Evolutionary conservation across 805 yeast species (phyloP), one percentile per base, ranked within the genome.

Genomic region (Kodamaea leandrae): DNA sequence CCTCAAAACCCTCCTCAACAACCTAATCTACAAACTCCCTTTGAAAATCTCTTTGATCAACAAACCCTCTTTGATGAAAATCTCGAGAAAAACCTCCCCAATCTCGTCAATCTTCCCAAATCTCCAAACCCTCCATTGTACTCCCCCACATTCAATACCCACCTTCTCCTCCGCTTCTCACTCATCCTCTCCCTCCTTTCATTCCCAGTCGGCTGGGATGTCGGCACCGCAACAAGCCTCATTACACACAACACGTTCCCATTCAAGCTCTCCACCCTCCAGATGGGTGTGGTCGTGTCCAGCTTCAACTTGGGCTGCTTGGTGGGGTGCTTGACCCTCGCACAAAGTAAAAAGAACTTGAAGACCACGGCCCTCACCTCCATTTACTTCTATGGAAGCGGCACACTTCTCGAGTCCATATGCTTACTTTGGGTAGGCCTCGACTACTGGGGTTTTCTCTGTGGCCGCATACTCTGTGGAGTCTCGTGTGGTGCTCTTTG

Each of bases 171-270:
- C n/a, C 12, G 34, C 3, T 24, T 40, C 20, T 37, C 45, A 30
- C 14, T 37, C 25, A 36, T 46, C 23, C 17, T 50, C 12, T 41
- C 57, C 2, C 41, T 51, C n/a, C 36, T 52, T 14, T 54, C 57
- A 13, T 50, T 58, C 23, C 54, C 57, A 7, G 32, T 56, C 4
- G 62, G 63, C 1, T 57, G 60, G 62, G 62, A 56, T 36, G 53
- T 57, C 20, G 61, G 58, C 6, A 52, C 59, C 7, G 47, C 50
- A 4, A 54, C 55, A 2, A 41, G 48, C 23, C 32, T 51, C 16
- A 24, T 52, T 14, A 44, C 40, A 13, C 48, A 46, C 40, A 15
- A 25, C 6, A 19, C 37, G 15, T 56, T 55, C 37, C 43, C 46
- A 9, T 25, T 26, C 21, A 39, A 44, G 4, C 23, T 47, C 20